Conservation (phyloP, 805 yeast genomes). For the Ogataea methylovora region DNA sequence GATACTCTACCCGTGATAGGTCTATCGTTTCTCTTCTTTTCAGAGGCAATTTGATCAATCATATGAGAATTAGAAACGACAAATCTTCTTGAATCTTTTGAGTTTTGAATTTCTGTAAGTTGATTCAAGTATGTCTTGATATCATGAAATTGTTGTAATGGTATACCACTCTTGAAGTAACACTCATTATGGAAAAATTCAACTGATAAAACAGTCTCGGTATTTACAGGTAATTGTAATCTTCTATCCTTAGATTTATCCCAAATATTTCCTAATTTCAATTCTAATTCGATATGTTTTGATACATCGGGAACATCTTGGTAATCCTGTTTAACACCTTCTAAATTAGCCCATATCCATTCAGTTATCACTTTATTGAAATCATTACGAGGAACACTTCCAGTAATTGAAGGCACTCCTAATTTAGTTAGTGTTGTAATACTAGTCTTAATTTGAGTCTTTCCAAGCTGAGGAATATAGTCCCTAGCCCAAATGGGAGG, state of each 20-base stretch:
- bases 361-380: constrained; percentile 74
- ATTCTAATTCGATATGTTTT: constrained; percentile 61
- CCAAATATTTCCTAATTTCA: constrained; percentile 66
- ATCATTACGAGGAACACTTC: constrained; percentile 73
- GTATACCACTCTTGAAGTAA: constrained; percentile 58
- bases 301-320: constrained; percentile 28
- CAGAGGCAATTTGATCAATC: constrained; percentile 56
- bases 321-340: constrained; percentile 49
- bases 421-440: constrained; percentile 11
- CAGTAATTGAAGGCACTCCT: constrained; percentile 48
- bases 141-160: constrained; percentile 52
- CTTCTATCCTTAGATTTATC: constrained; percentile 57
- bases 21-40: constrained; percentile 54
- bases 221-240: constrained; percentile 55
- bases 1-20: constrained; percentile 62
- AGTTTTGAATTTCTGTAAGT: constrained; percentile 42
- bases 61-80: constrained; percentile 53
- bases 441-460: constrained; percentile 1
- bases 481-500: constrained; percentile 85
- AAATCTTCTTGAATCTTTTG: constrained; percentile 38
- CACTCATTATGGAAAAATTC: constrained; percentile 48
- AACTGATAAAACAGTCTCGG: constrained; percentile 50
- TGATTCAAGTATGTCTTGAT: constrained; percentile 47
- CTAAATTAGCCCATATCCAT: constrained; percentile 82
- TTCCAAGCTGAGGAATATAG: constrained; percentile 41